Evolutionary conservation across 2,329 filamentous ascomycete species (phyloP).

Genomic region (Coniochaeta sp.): DNA sequence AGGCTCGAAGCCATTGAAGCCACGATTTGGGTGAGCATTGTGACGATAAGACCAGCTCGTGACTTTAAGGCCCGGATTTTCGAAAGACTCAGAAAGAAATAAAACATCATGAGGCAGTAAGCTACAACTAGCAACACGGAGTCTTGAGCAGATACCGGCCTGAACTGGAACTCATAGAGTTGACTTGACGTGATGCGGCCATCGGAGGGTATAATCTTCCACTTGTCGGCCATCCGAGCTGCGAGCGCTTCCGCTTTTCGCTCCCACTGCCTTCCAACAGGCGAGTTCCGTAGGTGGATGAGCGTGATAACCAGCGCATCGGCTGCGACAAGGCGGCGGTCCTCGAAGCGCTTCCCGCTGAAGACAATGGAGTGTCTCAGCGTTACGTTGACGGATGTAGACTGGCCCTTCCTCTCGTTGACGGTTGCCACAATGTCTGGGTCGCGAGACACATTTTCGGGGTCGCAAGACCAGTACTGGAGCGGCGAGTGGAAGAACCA

Average conservation of each 20-base stretch:
- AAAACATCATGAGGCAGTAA: constrained; percentile 55
- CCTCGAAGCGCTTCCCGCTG: constrained; percentile 69
- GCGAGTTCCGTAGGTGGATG: constrained; percentile 59
- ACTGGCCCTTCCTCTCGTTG: constrained; percentile 53
- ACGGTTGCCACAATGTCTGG: constrained; percentile 59
- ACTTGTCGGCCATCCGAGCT: constrained; percentile 39
- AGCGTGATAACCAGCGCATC: constrained; percentile 75
- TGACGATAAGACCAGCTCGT: constrained; percentile 62
- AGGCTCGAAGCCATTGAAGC: constrained; percentile 73
- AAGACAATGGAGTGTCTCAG: constrained; percentile 74
- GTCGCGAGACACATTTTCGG: constrained; percentile 50
- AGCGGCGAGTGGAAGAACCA: constrained; percentile 81
- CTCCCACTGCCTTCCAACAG: constrained; percentile 59
- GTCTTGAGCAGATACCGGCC: constrained; percentile 62
- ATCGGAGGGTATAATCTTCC: constrained; percentile 57
- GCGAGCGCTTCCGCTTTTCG: constrained; percentile 47
- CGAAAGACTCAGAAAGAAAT: constrained; percentile 59
- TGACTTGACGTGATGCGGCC: constrained; percentile 47
- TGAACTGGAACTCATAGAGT: constrained; percentile 73
- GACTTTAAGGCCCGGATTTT: constrained; percentile 71
- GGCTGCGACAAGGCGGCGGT: constrained; percentile 59
- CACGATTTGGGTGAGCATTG: constrained; percentile 61
- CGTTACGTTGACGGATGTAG: constrained; percentile 65
- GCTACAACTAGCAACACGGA: constrained; percentile 55
- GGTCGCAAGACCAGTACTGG: constrained; percentile 71